phyloP scores from a whole-genome alignment of 2,329 filamentous ascomycete species.

The Cercospora sesami region DNA sequence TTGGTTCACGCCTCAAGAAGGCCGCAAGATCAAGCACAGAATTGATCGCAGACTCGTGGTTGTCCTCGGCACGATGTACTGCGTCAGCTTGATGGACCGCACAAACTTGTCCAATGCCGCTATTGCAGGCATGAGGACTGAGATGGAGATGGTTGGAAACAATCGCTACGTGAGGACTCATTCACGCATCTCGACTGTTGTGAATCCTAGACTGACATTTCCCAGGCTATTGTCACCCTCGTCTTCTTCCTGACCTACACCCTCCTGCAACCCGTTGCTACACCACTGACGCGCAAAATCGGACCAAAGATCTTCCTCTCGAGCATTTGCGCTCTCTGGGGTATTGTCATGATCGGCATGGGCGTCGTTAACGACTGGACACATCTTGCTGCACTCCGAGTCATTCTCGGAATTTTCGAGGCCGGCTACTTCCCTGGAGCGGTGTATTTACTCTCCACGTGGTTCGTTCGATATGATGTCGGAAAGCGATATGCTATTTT shows the following conservation, averaged over 20 bases:
- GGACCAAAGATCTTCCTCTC: slow-evolving; percentile 34
- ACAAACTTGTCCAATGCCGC: slow-evolving; percentile 33
- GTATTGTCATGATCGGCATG: slow-evolving; percentile 48
- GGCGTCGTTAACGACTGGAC: slow-evolving; percentile 33
- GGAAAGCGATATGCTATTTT: slow-evolving; percentile 39
- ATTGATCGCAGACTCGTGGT: slow-evolving; percentile 14
- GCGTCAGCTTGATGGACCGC: slow-evolving; percentile 13
- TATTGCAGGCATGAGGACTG: slow-evolving; percentile 29
- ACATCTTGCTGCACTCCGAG: slow-evolving; percentile 28
- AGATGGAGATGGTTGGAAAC: slow-evolving; percentile 22
- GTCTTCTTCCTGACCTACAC: slow-evolving; percentile 43
- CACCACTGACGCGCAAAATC: slow-evolving; percentile 35
- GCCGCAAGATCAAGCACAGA: slow-evolving; percentile 65
- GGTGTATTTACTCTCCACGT: slow-evolving; percentile 49
- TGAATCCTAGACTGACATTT: slow-evolving; percentile 13
- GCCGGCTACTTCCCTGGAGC: slow-evolving; percentile 28
- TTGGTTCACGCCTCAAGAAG: slow-evolving; percentile 59
- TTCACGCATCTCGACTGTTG: too few relatives aligned
- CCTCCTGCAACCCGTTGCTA: slow-evolving; percentile 39
- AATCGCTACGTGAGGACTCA: slow-evolving; percentile 23
- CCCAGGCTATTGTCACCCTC: slow-evolving; percentile 39
- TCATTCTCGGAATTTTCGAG: slow-evolving; percentile 33
- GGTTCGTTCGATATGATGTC: slow-evolving; percentile 47
- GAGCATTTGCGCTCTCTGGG: slow-evolving; percentile 15
- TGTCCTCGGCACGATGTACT: slow-evolving; percentile 14